A percentile compares a stretch with the other conserved stretches of the same genome.
phyloP scores from a whole-genome alignment of 2,329 filamentous ascomycete genomes.

The Furcasterigmium sp. region DNA sequence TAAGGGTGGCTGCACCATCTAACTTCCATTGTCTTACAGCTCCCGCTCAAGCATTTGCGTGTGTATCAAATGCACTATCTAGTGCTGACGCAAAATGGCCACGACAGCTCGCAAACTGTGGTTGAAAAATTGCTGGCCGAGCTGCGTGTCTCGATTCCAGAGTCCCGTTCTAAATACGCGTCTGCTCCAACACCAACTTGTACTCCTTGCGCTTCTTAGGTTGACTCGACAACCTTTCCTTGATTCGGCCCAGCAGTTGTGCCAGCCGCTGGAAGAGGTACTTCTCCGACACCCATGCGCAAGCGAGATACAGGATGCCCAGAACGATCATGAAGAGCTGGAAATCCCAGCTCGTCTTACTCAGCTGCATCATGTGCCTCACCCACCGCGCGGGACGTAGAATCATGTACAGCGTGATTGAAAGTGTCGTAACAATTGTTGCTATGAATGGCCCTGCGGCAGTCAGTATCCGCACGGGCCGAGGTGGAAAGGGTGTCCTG shows the following conservation, averaged over 20 bases:
- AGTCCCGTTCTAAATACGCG: conserved; percentile 31
- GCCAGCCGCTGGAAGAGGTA: conserved; percentile 66
- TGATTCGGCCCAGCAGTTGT: conserved; percentile 57
- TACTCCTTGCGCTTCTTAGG: conserved; percentile 82
- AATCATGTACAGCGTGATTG: conserved; percentile 74
- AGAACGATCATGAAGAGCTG: conserved; percentile 66
- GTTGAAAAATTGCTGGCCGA: too few relatives aligned
- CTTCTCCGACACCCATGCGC: conserved; percentile 69
- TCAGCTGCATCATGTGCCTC: conserved; percentile 76
- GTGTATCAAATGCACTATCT: too few relatives aligned
- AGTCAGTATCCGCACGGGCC: conserved; percentile 4
- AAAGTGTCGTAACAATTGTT: conserved; percentile 65
- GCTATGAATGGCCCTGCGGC: conserved; percentile 72
- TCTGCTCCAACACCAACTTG: conserved; percentile 71
- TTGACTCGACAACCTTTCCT: conserved; percentile 50
- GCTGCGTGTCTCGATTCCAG: too few relatives aligned
- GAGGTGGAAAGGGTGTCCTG: background rate
- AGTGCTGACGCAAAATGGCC: too few relatives aligned
- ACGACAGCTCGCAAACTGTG: too few relatives aligned
- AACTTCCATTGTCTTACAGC: too few relatives aligned
- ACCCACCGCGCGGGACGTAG: conserved; percentile 67
- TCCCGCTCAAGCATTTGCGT: too few relatives aligned
- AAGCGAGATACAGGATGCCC: conserved; percentile 61
- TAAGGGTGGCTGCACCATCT: too few relatives aligned
- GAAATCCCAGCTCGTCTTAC: conserved; percentile 67